Percentiles rank a stretch among this genome's conserved stretches.
Conservation (phyloP, 108 stramenopile genomes). For the Pseudonitzschia pungens region DNA sequence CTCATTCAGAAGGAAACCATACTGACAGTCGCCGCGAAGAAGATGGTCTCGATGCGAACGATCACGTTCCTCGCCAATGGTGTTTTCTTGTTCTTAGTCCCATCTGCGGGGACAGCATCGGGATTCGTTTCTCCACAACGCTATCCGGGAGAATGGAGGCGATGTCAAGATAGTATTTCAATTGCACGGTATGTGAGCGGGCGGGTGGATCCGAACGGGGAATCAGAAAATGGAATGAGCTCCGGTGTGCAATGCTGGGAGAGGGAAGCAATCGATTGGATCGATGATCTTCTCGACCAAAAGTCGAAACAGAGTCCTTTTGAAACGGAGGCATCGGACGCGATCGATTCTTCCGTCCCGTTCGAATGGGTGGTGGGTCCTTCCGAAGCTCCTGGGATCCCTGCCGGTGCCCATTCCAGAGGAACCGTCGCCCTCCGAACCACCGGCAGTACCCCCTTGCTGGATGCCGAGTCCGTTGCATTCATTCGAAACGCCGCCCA, state of each 20-base stretch:
- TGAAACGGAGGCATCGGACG: background rate
- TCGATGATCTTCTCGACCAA: background rate
- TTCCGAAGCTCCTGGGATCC: background rate
- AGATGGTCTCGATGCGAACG: too few species aligned
- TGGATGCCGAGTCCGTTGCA: background rate
- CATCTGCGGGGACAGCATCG: background rate
- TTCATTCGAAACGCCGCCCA: background rate
- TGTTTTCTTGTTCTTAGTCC: background rate
- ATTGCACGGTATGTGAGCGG: background rate
- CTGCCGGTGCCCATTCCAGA: background rate
- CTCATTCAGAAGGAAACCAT: too few species aligned
- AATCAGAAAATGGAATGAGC: too few species aligned
- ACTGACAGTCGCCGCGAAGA: too few species aligned
- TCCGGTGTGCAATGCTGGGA: background rate
- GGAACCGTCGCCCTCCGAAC: background rate
- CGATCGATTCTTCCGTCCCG: background rate
- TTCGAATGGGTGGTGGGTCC: background rate
- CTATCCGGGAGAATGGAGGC: background rate
- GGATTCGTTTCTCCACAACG: background rate
- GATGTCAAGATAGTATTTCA: background rate
- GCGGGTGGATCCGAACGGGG: too few species aligned
- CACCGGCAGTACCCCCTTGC: background rate
- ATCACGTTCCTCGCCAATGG: background rate
- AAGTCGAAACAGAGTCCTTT: slow-evolving; percentile 5
- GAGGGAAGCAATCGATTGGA: background rate